Percentiles rank a stretch among this genome's conserved stretches.
These are phyloP conservation scores for Globisporangium solare DNA, from an alignment of 352 stramenopile genomes.

Conservation along the genomic window DNA sequence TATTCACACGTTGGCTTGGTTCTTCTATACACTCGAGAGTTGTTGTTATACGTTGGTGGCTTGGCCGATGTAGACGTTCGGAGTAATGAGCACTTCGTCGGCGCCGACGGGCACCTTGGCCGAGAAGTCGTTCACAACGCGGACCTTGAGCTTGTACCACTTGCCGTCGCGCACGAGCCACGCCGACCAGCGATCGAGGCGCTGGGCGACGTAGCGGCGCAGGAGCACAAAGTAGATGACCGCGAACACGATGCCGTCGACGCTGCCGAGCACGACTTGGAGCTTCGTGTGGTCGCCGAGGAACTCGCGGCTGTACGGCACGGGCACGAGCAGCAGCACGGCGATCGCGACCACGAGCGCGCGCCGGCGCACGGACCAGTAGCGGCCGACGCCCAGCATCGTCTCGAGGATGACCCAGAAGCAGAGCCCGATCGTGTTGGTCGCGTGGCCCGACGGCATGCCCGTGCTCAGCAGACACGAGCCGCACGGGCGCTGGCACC, in stretches of 20 bases:
- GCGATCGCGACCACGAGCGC: too few relatives aligned
- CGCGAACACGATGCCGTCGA: constrained; percentile 32
- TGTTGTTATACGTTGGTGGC: too few relatives aligned
- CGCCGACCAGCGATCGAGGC: constrained; percentile 1
- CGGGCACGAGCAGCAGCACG: constrained; percentile 36
- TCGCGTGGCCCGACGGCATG: constrained; percentile 50
- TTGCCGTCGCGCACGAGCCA: constrained; percentile 5
- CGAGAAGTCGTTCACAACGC: constrained; percentile 14
- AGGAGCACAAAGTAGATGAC: constrained; percentile 41
- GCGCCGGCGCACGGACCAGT: constrained; percentile 6
- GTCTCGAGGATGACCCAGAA: constrained; percentile 49
- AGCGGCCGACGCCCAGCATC: constrained; percentile 26
- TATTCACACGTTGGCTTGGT: too few relatives aligned
- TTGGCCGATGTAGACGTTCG: too few relatives aligned
- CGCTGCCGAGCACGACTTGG: constrained; percentile 38
- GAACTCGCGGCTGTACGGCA: constrained; percentile 58
- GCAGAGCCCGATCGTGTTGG: constrained; percentile 43
- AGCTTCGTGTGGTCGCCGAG: constrained; percentile 51
- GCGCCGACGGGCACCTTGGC: too few relatives aligned
- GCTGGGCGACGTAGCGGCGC: constrained; percentile 28
- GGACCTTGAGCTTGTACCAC: constrained; percentile 1
- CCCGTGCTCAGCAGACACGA: constrained; percentile 40
- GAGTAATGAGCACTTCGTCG: too few relatives aligned
- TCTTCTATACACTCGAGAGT: too few relatives aligned
- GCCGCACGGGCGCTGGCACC: constrained; percentile 45